These are phyloP conservation scores for Aspergillus fischeri DNA, from an alignment of 2,329 filamentous ascomycete species.

Conservation along the genomic window DNA sequence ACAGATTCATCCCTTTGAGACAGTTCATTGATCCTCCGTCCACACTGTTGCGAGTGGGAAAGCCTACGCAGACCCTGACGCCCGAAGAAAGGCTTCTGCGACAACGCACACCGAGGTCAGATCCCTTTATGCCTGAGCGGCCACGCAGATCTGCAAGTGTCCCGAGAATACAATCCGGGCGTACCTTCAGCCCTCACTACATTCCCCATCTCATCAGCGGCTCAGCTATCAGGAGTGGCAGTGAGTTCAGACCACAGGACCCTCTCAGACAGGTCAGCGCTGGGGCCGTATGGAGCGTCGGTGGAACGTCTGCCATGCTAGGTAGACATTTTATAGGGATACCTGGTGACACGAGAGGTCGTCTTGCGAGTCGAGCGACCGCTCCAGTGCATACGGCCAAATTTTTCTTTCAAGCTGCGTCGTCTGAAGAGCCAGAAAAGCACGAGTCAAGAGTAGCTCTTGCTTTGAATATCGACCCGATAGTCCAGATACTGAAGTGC, in stretches of 20 bases:
- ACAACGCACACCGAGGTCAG: slow-evolving; percentile 40
- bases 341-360: slow-evolving; percentile 60
- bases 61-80: slow-evolving; percentile 44
- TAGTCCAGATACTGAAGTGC: slow-evolving; percentile 60
- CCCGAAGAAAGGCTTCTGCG: slow-evolving; percentile 45
- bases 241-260: slow-evolving; percentile 8
- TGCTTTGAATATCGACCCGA: slow-evolving; percentile 74
- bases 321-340: slow-evolving; percentile 43
- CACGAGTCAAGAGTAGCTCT: slow-evolving; percentile 72
- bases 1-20: slow-evolving; percentile 56
- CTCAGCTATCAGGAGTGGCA: slow-evolving; percentile 11
- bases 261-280: slow-evolving; percentile 54
- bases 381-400: slow-evolving; percentile 60
- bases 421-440: slow-evolving; percentile 60
- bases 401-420: slow-evolving; percentile 49
- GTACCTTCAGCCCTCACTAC: slow-evolving; percentile 23
- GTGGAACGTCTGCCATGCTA: slow-evolving; percentile 59
- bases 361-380: slow-evolving; percentile 67
- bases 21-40: slow-evolving; percentile 39
- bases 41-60: slow-evolving; percentile 52
- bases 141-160: slow-evolving; percentile 19
- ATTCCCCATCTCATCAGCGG: slow-evolving; percentile 34
- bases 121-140: slow-evolving; percentile 51
- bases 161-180: slow-evolving; percentile 9
- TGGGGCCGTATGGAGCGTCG: slow-evolving; percentile 72